Evolutionary conservation across 1,139 yeast species (phyloP).

Genomic region (Arxiozyma slooffiae): DNA sequence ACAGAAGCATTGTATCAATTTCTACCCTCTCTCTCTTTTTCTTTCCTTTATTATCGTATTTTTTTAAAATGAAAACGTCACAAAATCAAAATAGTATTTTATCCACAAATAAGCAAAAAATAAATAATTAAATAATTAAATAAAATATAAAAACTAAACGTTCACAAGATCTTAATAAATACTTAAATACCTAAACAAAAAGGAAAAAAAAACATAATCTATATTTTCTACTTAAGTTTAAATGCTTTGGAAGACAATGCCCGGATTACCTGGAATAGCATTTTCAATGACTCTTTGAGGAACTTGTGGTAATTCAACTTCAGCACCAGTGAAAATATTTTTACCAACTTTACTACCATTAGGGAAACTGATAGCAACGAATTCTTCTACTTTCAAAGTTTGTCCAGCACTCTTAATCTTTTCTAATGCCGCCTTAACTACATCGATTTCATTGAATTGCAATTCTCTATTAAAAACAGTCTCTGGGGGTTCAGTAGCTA

Average conservation of each 20-base stretch:
- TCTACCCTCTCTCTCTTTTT: too few relatives aligned
- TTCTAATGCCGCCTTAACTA: slow-evolving; percentile 46
- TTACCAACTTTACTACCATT: slow-evolving; percentile 54
- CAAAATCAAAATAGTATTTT: neutral
- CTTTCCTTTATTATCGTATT: too few relatives aligned
- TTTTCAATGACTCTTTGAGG: slow-evolving; percentile 64
- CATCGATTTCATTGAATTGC: slow-evolving; percentile 65
- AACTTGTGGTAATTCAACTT: slow-evolving; percentile 47
- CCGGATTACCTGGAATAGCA: slow-evolving; percentile 93
- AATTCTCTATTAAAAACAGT: slow-evolving; percentile 82
- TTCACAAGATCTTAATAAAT: neutral
- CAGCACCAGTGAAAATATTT: slow-evolving; percentile 60
- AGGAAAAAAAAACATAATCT: too few relatives aligned
- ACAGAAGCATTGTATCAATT: too few relatives aligned
- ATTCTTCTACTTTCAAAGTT: slow-evolving; percentile 39
- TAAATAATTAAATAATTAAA: too few relatives aligned
- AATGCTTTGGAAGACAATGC: slow-evolving; percentile 62
- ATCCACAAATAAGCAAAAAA: too few relatives aligned
- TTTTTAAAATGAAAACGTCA: too few relatives aligned
- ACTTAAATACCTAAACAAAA: too few relatives aligned
- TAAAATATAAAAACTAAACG: too few relatives aligned
- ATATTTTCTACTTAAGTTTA: slow-evolving; percentile 7
- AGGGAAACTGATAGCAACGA: slow-evolving; percentile 51
- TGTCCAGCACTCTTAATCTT: slow-evolving; percentile 60
- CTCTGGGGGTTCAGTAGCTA: slow-evolving; percentile 53